Evolutionary conservation across 2,329 filamentous ascomycete species (phyloP), one percentile per base, ranked within the genome.

Genomic region (Malbranchea cinnamomea): DNA sequence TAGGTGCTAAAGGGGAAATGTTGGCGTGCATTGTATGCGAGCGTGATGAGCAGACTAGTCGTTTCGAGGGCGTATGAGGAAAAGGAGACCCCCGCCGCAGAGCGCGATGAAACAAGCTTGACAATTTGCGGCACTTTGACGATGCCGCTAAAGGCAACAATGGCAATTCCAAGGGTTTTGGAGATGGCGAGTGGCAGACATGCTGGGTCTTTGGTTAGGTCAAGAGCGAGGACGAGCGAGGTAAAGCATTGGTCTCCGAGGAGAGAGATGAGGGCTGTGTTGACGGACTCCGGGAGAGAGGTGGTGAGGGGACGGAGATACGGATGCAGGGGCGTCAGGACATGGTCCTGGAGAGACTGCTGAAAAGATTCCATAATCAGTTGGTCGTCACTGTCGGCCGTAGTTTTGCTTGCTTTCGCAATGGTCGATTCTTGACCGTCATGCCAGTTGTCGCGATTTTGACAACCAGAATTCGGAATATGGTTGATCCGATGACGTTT

Each of bases 51-150:
- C 59, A 91, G 87, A 35, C 78, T 74, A 33, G 71, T 67, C 6
- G 84, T 94, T 63, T 98, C 89, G 52, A 98, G 81, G 19, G 89
- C 67, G 62, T 94, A 95, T 18, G 81, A 79, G 25, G 92, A 68
- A 60, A 95, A 92, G 28, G 75, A 83, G 37, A 98, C 70, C 44
- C 89, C 89, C 25, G 73, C 71, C 16, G 84, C 74, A 28, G 83
- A 93, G 47, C 74, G 71, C 27, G 82, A 84, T 48, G 67, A 67
- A 47, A 89, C 59, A 30, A 98, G 74, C 65, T 98, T 98, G 54
- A 94, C 57, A 51, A 98, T 87, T 64, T 98, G 89, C 0, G 89
- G 89, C 15, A 98, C 74, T 63, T 98, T 98, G 63, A 98, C 85
- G 45, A 95, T 74, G 32, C 81, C 76, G 16, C 80, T 85, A 31